Percentiles rank a stretch among this genome's conserved stretches.
These are phyloP conservation scores for Penicillium sp. DNA, from an alignment of 2,329 filamentous ascomycete species.

Conservation along the genomic window DNA sequence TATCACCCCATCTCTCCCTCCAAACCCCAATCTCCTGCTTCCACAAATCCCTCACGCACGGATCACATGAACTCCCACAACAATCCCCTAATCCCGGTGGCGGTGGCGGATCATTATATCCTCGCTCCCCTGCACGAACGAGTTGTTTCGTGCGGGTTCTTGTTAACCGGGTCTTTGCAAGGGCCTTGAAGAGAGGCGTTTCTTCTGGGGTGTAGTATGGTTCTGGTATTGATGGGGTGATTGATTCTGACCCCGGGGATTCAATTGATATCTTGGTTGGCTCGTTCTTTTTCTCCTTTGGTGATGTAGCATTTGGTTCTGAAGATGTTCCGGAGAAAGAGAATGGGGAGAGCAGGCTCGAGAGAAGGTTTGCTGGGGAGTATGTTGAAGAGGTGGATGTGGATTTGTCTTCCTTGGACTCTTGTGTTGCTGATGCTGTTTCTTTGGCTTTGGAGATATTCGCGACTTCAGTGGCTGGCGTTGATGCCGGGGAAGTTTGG, in stretches of 20 bases:
- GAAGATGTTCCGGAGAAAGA: slow-evolving; percentile 7
- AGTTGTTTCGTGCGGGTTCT: slow-evolving; percentile 36
- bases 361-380: slow-evolving; percentile 6
- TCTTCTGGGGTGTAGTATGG: slow-evolving; percentile 27
- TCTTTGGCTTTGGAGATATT: not conserved
- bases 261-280: slow-evolving; percentile 1
- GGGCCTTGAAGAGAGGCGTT: slow-evolving; percentile 29
- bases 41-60: slow-evolving; percentile 39
- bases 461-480: not conserved
- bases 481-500: not conserved
- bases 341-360: slow-evolving; percentile 13
- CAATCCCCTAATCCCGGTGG: slow-evolving; percentile 34
- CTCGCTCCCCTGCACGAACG: slow-evolving; percentile 31
- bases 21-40: slow-evolving; percentile 35
- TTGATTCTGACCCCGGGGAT: not conserved
- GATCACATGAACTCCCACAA: slow-evolving; percentile 40
- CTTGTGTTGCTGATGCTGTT: not conserved
- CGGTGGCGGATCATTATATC: slow-evolving; percentile 33
- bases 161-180: slow-evolving; percentile 31
- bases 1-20: slow-evolving; percentile 36
- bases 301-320: not conserved
- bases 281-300: not conserved
- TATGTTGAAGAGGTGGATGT: not conserved
- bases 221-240: slow-evolving; percentile 7
- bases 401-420: not conserved